Conservation (phyloP, 2,329 filamentous ascomycete genomes). For the Decorospora gaudefroyi region DNA sequence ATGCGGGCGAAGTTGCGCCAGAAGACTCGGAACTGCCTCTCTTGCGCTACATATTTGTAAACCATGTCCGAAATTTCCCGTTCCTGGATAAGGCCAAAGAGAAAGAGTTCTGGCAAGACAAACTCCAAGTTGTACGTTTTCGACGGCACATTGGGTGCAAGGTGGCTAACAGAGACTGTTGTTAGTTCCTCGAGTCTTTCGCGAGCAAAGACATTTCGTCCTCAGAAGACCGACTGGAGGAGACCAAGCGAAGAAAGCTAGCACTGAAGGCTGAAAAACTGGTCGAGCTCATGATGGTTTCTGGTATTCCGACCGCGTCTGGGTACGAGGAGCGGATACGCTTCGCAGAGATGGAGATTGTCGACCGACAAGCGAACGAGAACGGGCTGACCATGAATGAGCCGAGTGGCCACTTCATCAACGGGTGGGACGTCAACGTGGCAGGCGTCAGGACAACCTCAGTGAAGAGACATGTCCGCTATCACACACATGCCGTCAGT, state of each 20-base stretch:
- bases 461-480: slow-evolving; percentile 81
- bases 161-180: slow-evolving; percentile 24
- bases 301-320: slow-evolving; percentile 90
- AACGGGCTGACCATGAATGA: slow-evolving; percentile 83
- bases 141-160: slow-evolving; percentile 6
- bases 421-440: slow-evolving; percentile 97
- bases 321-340: slow-evolving; percentile 97
- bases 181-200: slow-evolving; percentile 94
- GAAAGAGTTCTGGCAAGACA: slow-evolving; percentile 99
- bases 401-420: slow-evolving; percentile 88
- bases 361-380: slow-evolving; percentile 90
- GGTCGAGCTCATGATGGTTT: slow-evolving; percentile 99
- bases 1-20: slow-evolving; percentile 88
- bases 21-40: slow-evolving; percentile 93
- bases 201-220: slow-evolving; percentile 96
- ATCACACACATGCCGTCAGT: slow-evolving; percentile 80
- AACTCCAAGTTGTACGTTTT: slow-evolving; percentile 80
- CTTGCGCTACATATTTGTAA: slow-evolving; percentile 93
- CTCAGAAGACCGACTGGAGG: slow-evolving; percentile 91
- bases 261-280: slow-evolving; percentile 93
- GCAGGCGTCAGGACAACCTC: slow-evolving; percentile 81
- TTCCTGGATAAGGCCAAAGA: slow-evolving; percentile 96
- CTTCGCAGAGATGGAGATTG: slow-evolving; percentile 95
- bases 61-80: slow-evolving; percentile 96
- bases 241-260: slow-evolving; percentile 91